These are phyloP conservation scores for sorghum (Sorghum bicolor) DNA, from an alignment of 176 grass and related monocot genomes.

Conservation along the genomic window DNA sequence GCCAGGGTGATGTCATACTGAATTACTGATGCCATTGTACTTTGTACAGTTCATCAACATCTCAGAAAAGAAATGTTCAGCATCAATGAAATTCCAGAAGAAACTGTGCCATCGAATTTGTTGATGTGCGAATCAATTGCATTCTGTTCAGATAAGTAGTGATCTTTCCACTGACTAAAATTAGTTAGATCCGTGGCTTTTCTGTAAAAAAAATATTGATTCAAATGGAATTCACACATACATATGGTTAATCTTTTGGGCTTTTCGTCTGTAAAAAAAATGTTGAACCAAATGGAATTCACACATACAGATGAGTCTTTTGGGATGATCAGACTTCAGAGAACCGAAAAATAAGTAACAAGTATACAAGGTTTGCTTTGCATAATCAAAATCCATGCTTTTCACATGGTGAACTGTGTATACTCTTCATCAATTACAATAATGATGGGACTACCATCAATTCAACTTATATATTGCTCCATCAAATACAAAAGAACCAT, in stretches of 20 bases:
- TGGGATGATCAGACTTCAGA: background rate
- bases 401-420: slow-evolving; percentile 43
- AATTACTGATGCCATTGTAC: background rate
- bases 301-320: background rate
- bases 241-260: background rate
- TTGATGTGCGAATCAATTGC: background rate
- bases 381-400: slow-evolving; percentile 46
- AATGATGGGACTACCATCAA: slow-evolving; percentile 39
- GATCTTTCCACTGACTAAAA: background rate
- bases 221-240: background rate
- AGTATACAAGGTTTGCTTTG: slow-evolving; percentile 20
- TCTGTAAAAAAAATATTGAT: background rate
- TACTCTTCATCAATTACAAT: slow-evolving; percentile 56
- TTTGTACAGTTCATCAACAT: background rate
- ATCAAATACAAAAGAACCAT: slow-evolving; percentile 52
- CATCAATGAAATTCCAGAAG: background rate
- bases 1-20: background rate
- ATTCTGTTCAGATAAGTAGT: background rate
- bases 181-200: background rate
- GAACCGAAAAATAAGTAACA: background rate
- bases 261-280: background rate
- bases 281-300: background rate
- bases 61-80: background rate
- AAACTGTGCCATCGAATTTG: background rate
- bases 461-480: slow-evolving; percentile 50